Evolutionary conservation across 495 filamentous ascomycete species (phyloP), one percentile per base, ranked within the genome.

Genomic region (Antarctomyces pellizariae): DNA sequence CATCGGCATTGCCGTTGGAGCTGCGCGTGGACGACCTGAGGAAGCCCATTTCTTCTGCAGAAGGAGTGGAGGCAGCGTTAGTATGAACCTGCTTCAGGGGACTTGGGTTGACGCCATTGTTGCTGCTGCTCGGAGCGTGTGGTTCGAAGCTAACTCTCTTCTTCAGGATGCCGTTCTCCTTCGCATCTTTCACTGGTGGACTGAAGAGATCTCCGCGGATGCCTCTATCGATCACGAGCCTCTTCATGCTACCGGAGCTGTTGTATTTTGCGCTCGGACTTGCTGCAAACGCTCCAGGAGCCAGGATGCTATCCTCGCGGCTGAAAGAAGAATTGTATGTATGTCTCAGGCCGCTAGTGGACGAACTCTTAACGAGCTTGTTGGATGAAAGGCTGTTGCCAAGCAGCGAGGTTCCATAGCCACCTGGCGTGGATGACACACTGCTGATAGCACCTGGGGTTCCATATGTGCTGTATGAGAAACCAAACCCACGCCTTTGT

Each of bases 111-210:
- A 49, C 42, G 14, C 50, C 46, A 25, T 44, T 46, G 9, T 41
- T 42, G 16, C 50, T 48, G 7, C 50, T 43, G 6, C 44, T 45
- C 2, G 52, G 45, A 9, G 57, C 53, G 35, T 53, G 56, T 6
- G 68, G 64, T 39, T 91, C 78, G 39, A 95, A 95, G 49, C 78
- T 91, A 28, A 93, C 86, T 30, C 68, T 67, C 52, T 91, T 92
- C 39, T 67, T 75, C 34, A 75, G 48, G 44, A 64, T 64, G 14
- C 68, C 62, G 26, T 57, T 58, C 9, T 45, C 43, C 16, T 59
- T 52, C 6, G 41, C 35, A 25, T 59, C 54, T 34, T 57, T 59
- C 32, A 44, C 21, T 9, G 58, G 57, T 4, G 62, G 56, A 3
- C 56, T 56, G 49, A 80, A 84, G 3, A 89, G 50, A 46, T 86